Evolutionary conservation across 768 basidiomycete species (phyloP), one percentile per base, ranked within the genome.

Genomic region (Paxillus involutus): DNA sequence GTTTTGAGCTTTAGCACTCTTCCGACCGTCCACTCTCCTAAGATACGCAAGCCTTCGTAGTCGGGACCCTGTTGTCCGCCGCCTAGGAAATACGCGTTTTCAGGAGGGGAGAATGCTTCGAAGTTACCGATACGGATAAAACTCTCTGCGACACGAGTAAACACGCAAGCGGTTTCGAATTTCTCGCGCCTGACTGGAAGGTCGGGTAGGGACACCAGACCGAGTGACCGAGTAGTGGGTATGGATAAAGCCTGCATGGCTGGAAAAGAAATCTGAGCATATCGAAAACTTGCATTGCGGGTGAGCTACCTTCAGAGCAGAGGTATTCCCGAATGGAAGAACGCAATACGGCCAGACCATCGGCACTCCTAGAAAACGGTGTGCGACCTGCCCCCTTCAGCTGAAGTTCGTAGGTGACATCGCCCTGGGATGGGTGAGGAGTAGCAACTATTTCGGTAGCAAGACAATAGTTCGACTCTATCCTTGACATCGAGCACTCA

Each of bases 321-420:
- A 98, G 82, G 62, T 86, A 98, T 73, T 98, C 97, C 44, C 96
- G 86, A 29, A 98, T 86, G 5, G 93, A 95, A 40, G 92, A 94
- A 26, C 97, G 86, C n/a, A 94, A 72, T 3, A 98, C 96, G 0
- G 97, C 97, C 16, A 99, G 79, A 0, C 97, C 97, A 68, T 98
- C 97, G 3, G 97, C 96, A 48, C 78, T 81, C 24, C 97, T 81
- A 0, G 92, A 91, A 73, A 95, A 98, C 0, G 97, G 95, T 1
- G 96, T 98, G 11, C 97, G 79, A 0, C 97, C 97, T 0, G 88
- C 83, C 1, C 97, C 97, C 68, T 98, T 99, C 59, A 99, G 81
- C 69, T 98, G 97, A 9, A 99, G 77, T 64, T 99, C 97, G 62
- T 86, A 89, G 0, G 75, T 73, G 5, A 77, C 63, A 16, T 80